Evolutionary conservation across 163 green algal genomes (phyloP).

Genomic region (Scenedesmus sp.): DNA sequence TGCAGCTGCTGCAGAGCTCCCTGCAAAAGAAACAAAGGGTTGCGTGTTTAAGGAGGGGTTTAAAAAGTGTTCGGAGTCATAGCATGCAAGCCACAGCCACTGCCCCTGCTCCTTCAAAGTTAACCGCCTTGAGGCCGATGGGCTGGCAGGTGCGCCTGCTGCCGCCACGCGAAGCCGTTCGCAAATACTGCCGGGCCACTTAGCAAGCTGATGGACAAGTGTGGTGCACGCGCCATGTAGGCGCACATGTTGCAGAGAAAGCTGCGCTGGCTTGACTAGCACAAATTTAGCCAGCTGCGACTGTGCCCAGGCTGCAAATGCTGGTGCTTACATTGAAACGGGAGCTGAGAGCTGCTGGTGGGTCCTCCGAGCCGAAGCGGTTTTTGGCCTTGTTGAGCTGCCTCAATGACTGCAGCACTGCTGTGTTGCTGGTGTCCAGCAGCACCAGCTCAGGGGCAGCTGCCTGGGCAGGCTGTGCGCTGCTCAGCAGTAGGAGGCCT

Average conservation of each 20-base stretch:
- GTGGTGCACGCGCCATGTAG: not conserved
- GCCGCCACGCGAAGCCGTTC: not conserved
- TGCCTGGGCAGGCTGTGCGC: slow-evolving; percentile 16
- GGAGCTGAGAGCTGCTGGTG: not conserved
- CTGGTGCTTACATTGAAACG: slow-evolving; percentile 9
- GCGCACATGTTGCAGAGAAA: not conserved
- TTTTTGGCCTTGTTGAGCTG: slow-evolving; percentile 19
- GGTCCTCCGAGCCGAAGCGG: slow-evolving; percentile 25
- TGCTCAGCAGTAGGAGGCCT: not conserved
- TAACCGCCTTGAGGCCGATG: not conserved
- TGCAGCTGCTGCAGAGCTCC: slow-evolving; percentile 37
- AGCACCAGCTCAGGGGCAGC: slow-evolving; percentile 20
- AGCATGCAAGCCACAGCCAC: not conserved
- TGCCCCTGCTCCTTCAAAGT: not conserved
- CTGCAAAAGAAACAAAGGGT: not conserved
- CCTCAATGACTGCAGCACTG: slow-evolving; percentile 13
- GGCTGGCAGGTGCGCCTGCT: slow-evolving; percentile 2
- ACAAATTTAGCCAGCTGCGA: not conserved
- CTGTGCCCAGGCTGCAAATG: not conserved
- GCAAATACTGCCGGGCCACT: not conserved
- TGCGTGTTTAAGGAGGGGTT: not conserved
- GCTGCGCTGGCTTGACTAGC: not conserved
- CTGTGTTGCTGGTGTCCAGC: slow-evolving; percentile 36
- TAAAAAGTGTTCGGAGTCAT: not conserved
- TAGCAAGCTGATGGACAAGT: not conserved